These are phyloP conservation scores for Aspergillus awamori DNA, from an alignment of 2,329 filamentous ascomycete species.

Conservation along the genomic window DNA sequence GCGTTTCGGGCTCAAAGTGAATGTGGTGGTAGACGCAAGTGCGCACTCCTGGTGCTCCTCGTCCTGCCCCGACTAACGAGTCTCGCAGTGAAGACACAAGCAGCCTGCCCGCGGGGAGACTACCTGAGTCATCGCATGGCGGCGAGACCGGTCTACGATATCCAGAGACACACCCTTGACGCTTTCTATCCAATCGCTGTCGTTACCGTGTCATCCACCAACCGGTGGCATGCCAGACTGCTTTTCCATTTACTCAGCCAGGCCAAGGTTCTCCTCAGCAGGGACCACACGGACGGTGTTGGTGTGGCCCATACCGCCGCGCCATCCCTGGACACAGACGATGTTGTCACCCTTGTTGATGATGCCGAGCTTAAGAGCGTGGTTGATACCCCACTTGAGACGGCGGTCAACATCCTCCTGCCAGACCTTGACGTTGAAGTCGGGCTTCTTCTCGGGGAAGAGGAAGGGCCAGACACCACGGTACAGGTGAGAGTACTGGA, in stretches of 20 bases:
- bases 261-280: conserved; percentile 50
- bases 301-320: conserved; percentile 69
- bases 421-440: conserved; percentile 92
- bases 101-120: conserved; percentile 15
- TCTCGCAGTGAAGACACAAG: conserved; percentile 8
- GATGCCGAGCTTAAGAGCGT: conserved; percentile 80
- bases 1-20: conserved; percentile 1
- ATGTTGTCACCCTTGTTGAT: conserved; percentile 75
- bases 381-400: conserved; percentile 93
- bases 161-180: conserved; percentile 16
- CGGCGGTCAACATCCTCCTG: conserved; percentile 98
- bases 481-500: conserved; percentile 84
- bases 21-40: conserved; percentile 4
- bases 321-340: conserved; percentile 69
- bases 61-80: conserved; percentile 13
- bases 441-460: conserved; percentile 90
- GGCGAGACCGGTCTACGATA: conserved; percentile 22
- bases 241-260: conserved; percentile 40
- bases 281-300: conserved; percentile 62
- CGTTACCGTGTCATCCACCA: conserved; percentile 21
- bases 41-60: conserved; percentile 9
- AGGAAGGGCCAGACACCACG: conserved; percentile 97
- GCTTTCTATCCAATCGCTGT: conserved; percentile 22
- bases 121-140: conserved; percentile 15
- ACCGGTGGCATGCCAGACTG: conserved; percentile 6